Base-by-base conservation (phyloP, 1,284 basidiomycete species). In the Fomitopsis pinicola region DNA sequence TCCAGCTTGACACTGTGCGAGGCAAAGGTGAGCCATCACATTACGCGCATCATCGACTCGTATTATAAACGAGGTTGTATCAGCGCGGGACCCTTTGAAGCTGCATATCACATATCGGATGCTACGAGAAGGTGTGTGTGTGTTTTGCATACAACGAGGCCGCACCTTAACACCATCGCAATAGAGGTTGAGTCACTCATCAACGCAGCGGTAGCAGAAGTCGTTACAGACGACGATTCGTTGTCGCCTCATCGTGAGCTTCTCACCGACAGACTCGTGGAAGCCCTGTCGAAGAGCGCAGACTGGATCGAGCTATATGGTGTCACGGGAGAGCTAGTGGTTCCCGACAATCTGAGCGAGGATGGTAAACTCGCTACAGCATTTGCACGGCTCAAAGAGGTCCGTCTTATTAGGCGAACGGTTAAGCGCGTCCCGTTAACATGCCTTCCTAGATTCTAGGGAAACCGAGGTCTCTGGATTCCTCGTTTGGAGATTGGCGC, bases 41-140 rank as follows among this genome's bases (percentile, higher is more conserved):
- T 5, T 33, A 8, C 8, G 19, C 5, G 22, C 15, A 28, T 48
- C 19, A 5, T 45, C 12, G 36, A 22, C 56, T 35, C 2, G 10
- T 7, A 15, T 17, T 28, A 46, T 12, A 36, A 62, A 22, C 28
- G 15, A 15, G 9, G 10, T 5, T 19, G 19, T 60, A 5, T 33
- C 14, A 89, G 88, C 84, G n/a, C 77, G 80, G 55, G 88, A 89
- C 53, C 78, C 87, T 0, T 73, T 92, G 26, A 77, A 76, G 35
- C 75, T 94, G 33, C 75, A 79, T 26, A 84, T 94, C 58, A 80
- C 76, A 56, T 94, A 92, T 72, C 83, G 89, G 30, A 84, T 87
- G 73, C 75, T 93, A 38, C 83, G 84, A 17, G 89, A 93, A 81
- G 91, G 91, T 92, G 28, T 5, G 12, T 42, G 17, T 9, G 10